These are phyloP conservation scores for Juglanconis oblonga DNA, from an alignment of 2,329 filamentous ascomycete species.

Conservation along the genomic window DNA sequence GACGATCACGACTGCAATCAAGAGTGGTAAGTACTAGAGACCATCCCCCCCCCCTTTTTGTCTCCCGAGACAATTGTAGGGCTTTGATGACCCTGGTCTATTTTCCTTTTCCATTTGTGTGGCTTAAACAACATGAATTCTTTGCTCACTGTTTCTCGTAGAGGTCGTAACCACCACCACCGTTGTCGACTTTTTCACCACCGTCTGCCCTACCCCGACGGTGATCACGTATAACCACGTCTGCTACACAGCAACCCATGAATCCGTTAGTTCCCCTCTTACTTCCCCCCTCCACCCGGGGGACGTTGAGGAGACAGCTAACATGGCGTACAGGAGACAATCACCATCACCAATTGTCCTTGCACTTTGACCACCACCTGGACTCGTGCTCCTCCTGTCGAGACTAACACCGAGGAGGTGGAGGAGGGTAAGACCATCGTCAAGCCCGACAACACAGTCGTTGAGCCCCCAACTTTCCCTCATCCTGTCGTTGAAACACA, in stretches of 20 bases:
- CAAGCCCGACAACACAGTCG: no score
- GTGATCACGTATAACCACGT: background rate
- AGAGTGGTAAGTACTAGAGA: background rate
- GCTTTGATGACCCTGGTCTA: background rate
- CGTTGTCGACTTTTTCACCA: conserved; percentile 1
- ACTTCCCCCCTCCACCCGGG: background rate
- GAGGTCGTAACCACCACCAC: background rate
- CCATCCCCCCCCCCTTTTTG: no score
- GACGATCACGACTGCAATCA: background rate
- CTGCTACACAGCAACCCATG: background rate
- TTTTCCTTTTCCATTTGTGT: no score
- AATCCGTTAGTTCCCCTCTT: background rate
- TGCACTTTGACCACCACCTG: background rate
- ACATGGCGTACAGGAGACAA: background rate
- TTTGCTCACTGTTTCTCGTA: background rate
- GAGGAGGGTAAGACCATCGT: no score
- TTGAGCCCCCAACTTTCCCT: no score
- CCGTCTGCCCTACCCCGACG: background rate
- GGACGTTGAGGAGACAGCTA: background rate
- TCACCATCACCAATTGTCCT: background rate
- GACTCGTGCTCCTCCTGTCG: background rate
- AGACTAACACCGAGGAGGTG: background rate
- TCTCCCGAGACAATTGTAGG: background rate
- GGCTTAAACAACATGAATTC: background rate
- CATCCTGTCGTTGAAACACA: no score